Percentiles rank a stretch among this genome's conserved stretches.
Evolutionary conservation across 495 filamentous ascomycete species (phyloP).

Genomic region (Podospora appendiculata): DNA sequence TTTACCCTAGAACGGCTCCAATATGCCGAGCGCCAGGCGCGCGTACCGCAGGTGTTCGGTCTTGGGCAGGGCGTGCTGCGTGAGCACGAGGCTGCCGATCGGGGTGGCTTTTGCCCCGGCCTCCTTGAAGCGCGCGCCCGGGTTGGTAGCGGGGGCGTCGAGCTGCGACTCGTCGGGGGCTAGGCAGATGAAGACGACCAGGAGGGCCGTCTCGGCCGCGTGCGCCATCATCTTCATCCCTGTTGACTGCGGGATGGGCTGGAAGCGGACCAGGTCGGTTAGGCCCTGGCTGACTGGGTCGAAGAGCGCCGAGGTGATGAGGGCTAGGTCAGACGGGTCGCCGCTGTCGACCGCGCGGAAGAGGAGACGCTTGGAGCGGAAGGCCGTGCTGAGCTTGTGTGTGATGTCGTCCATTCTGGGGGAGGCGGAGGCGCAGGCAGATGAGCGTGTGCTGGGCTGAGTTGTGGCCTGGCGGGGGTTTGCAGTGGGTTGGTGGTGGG

Average conservation of each 20-base stretch:
- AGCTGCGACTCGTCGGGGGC: background rate
- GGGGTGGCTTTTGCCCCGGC: slow-evolving; percentile 3
- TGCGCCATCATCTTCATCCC: too few relatives aligned
- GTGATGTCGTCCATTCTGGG: slow-evolving; percentile 2
- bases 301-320: slow-evolving; percentile 4
- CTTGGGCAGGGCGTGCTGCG: slow-evolving; percentile 2
- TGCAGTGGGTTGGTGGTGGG: too few relatives aligned
- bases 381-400: slow-evolving; percentile 3
- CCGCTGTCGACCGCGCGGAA: slow-evolving; percentile 24
- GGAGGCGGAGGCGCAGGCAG: background rate
- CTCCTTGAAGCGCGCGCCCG: background rate
- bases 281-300: background rate
- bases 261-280: too few relatives aligned
- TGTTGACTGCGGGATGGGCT: too few relatives aligned
- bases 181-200: slow-evolving; percentile 27
- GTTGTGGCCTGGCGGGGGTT: too few relatives aligned
- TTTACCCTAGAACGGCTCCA: slow-evolving; percentile 23
- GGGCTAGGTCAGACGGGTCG: slow-evolving; percentile 2
- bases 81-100: slow-evolving; percentile 19
- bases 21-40: slow-evolving; percentile 26
- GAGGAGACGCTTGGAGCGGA: slow-evolving; percentile 24
- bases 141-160: background rate
- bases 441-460: too few relatives aligned
- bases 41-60: slow-evolving; percentile 22
- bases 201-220: slow-evolving; percentile 11